Evolutionary conservation across 768 basidiomycete genomes (phyloP), one percentile per base, ranked within the genome.

Genomic region (Tylopilus vinaceipallidus): DNA sequence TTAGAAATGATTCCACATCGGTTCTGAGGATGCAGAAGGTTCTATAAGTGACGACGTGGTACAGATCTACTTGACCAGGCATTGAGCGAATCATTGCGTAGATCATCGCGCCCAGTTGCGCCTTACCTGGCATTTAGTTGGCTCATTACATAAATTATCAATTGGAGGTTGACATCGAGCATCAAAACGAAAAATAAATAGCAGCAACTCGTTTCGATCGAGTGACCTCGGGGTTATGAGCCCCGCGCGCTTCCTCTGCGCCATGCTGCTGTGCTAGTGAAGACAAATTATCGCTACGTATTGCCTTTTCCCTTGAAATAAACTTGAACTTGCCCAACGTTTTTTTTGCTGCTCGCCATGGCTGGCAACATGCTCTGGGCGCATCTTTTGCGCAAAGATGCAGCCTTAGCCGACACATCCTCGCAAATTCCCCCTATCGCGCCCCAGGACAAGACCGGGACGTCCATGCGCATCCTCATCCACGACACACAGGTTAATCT

Each of bases 401-500:
- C 39, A 6, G 47, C 67, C 11, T 54, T 56, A 20, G 42, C 64
- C 2, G 47, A 60, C 13, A 50, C 67, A 29, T 30, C 62, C 27
- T 48, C 56, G 13, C 57, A 56, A 43, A 52, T 55, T 27, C 64
- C 70, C 8, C 74, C 78, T 11, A 54, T 73, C 35, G 72, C 72
- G 11, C 82, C 86, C 4, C 56, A 78, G 24, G 86, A 89, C 68
- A 87, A 78, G 56, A 77, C 78, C 10, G 80, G 77, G 12, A 84
- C 86, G 3, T 85, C 87, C 6, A 83, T 83, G 70, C 79, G 86
- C 34, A 76, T 88, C 56, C 74, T 89, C 12, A 69, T 90, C 19
- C 80, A 88, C 55, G 88, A 89, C 61, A 88, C 85, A 1, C 85
- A 88, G 48, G 78, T 77, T 19, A 80, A 83, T 53, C 74, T 89